These are phyloP conservation scores for Penicillium sp. DNA, from an alignment of 2,329 filamentous ascomycete genomes.

Conservation along the genomic window DNA sequence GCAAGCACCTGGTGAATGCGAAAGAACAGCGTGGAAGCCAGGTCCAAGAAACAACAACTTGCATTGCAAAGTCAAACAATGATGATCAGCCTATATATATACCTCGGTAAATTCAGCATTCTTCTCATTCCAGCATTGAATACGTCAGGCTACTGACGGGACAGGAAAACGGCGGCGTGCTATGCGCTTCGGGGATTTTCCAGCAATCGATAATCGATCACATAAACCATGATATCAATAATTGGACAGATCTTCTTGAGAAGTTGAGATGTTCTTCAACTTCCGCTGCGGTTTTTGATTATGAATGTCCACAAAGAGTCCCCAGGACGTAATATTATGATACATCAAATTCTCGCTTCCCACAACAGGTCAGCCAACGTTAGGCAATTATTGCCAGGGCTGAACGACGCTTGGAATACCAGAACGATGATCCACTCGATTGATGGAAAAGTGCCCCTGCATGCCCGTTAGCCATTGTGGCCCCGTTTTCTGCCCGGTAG, in stretches of 20 bases:
- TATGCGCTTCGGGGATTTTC: slow-evolving; percentile 7
- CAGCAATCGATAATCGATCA: slow-evolving; percentile 15
- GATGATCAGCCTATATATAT: slow-evolving; percentile 6
- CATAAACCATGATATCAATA: slow-evolving; percentile 15
- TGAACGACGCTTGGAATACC: slow-evolving; percentile 1
- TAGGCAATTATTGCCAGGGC: slow-evolving; percentile 7
- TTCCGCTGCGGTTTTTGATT: neutral
- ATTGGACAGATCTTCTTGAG: slow-evolving; percentile 7
- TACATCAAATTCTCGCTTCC: slow-evolving; percentile 16
- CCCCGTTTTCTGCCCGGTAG: slow-evolving; percentile 4
- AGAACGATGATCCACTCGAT: slow-evolving; percentile 10
- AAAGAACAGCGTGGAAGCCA: neutral
- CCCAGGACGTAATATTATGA: slow-evolving; percentile 19
- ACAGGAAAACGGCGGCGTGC: neutral
- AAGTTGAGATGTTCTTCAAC: neutral
- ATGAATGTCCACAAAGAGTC: neutral
- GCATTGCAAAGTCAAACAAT: neutral
- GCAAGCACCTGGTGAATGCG: neutral
- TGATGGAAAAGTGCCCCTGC: slow-evolving; percentile 23
- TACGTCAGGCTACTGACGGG: neutral
- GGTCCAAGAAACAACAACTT: neutral
- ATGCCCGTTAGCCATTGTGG: slow-evolving; percentile 28
- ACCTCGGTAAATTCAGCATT: neutral
- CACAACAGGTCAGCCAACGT: neutral
- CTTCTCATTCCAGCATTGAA: neutral